A percentile compares a stretch with the other conserved stretches of the same genome.
phyloP scores from a whole-genome alignment of 768 basidiomycete genomes.

The Auricularia cornea region DNA sequence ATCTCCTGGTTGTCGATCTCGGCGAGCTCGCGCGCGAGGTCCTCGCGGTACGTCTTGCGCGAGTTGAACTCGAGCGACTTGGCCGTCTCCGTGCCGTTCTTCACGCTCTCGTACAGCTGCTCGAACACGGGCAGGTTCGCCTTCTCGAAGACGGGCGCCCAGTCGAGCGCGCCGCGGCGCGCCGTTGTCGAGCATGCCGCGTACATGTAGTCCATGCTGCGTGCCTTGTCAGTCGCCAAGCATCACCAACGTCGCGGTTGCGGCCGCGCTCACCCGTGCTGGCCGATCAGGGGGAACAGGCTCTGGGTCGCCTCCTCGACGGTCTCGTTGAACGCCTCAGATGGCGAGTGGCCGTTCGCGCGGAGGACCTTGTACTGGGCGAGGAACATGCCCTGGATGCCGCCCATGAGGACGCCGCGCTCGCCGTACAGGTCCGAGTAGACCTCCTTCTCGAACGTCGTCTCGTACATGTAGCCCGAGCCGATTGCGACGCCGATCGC shows the following conservation, averaged over 20 bases:
- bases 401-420: constrained; percentile 99
- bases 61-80: constrained; percentile 96
- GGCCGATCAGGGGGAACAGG: constrained; percentile 92
- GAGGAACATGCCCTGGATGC: constrained; percentile 97
- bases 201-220: constrained; percentile 82
- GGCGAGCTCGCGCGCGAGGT: constrained; percentile 83
- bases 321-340: constrained; percentile 99
- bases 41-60: constrained; percentile 83
- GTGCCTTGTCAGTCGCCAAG: constrained; percentile 5
- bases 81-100: constrained; percentile 93
- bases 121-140: constrained; percentile 94
- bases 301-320: constrained; percentile 99
- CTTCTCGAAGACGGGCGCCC: constrained; percentile 95
- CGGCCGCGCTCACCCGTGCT: constrained; percentile 86
- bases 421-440: constrained; percentile 99
- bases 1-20: constrained; percentile 98
- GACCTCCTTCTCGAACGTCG: constrained; percentile 99
- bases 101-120: constrained; percentile 88
- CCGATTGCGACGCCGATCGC: constrained; percentile 92
- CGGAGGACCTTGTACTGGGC: constrained; percentile 98
- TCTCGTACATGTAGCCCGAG: constrained; percentile 97
- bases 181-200: constrained; percentile 98
- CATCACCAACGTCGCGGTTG: no score
- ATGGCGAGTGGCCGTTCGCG: constrained; percentile 92
- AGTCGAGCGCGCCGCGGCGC: constrained; percentile 97